These are phyloP conservation scores for Colletotrichum sojae DNA, from an alignment of 2,329 filamentous ascomycete species.

Conservation along the genomic window DNA sequence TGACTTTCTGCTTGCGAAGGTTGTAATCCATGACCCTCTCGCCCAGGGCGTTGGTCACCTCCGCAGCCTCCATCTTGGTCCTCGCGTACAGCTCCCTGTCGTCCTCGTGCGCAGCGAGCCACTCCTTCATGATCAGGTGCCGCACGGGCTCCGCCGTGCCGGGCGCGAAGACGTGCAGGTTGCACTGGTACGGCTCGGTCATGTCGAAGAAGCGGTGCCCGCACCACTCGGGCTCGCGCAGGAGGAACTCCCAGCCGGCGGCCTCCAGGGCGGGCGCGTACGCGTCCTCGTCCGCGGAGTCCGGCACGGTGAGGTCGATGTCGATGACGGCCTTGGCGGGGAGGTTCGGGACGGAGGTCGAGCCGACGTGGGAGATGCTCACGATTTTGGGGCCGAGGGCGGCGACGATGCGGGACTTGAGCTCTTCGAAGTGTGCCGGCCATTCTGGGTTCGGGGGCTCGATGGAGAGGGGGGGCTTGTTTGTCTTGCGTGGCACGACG, in stretches of 20 bases:
- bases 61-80: slow-evolving; percentile 55
- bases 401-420: slow-evolving; percentile 51
- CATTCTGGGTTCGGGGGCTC: slow-evolving; percentile 55
- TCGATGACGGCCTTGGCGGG: slow-evolving; percentile 68
- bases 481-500: slow-evolving; percentile 45
- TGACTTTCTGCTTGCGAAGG: slow-evolving; percentile 55
- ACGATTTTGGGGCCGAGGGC: slow-evolving; percentile 53
- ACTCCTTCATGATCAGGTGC: slow-evolving; percentile 61
- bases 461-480: slow-evolving; percentile 47
- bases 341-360: slow-evolving; percentile 64
- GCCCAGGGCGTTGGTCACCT: slow-evolving; percentile 46
- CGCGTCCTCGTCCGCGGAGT: slow-evolving; percentile 55
- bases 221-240: slow-evolving; percentile 62
- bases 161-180: slow-evolving; percentile 64
- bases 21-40: slow-evolving; percentile 57
- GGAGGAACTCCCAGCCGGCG: slow-evolving; percentile 60
- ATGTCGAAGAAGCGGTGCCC: slow-evolving; percentile 62
- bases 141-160: slow-evolving; percentile 57
- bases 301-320: slow-evolving; percentile 62
- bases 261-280: slow-evolving; percentile 60
- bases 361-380: slow-evolving; percentile 63
- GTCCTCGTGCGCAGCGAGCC: slow-evolving; percentile 53
- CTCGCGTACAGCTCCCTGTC: slow-evolving; percentile 57
- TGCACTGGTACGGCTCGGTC: slow-evolving; percentile 52
- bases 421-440: slow-evolving; percentile 50